These are phyloP conservation scores for Zygoascus tannicola DNA, from an alignment of 805 yeast species.

Conservation along the genomic window DNA sequence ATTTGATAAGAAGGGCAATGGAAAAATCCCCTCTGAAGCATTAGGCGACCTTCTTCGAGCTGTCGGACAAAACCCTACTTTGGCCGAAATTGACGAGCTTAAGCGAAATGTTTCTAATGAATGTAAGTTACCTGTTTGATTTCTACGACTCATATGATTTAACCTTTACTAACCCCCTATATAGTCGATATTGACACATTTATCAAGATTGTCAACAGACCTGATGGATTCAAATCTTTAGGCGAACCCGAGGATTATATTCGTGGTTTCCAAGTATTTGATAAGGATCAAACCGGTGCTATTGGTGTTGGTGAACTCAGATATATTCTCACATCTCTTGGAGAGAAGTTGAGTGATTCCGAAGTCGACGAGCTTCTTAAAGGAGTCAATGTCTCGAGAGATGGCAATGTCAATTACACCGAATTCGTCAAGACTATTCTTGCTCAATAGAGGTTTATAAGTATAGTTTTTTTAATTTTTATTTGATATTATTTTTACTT, in stretches of 20 bases:
- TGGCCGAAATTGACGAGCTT: conserved; percentile 67
- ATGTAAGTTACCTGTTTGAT: conserved; percentile 18
- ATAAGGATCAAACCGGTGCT: conserved; percentile 89
- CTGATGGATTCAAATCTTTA: conserved; percentile 77
- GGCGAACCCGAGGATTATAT: conserved; percentile 91
- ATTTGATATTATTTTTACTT: background rate
- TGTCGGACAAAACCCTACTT: conserved; percentile 96
- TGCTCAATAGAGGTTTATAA: conserved; percentile 78
- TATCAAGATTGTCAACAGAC: conserved; percentile 68
- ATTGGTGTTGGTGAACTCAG: conserved; percentile 96
- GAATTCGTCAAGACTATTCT: conserved; percentile 86
- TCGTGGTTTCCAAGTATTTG: conserved; percentile 95
- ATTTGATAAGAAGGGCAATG: conserved; percentile 93
- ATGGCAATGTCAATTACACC: conserved; percentile 90
- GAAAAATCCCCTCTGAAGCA: conserved; percentile 72
- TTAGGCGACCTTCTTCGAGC: conserved; percentile 93
- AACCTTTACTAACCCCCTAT: background rate
- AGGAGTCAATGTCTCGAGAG: conserved; percentile 88
- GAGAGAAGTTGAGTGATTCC: conserved; percentile 80
- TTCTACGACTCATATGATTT: background rate
- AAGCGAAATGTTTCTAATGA: conserved; percentile 33
- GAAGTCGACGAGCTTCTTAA: conserved; percentile 95
- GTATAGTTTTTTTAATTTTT: background rate
- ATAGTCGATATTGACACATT: conserved; percentile 65
- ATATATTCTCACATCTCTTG: conserved; percentile 89